These are phyloP conservation scores for Zymoseptoria ardabiliae DNA, from an alignment of 2,329 filamentous ascomycete species.

Conservation along the genomic window DNA sequence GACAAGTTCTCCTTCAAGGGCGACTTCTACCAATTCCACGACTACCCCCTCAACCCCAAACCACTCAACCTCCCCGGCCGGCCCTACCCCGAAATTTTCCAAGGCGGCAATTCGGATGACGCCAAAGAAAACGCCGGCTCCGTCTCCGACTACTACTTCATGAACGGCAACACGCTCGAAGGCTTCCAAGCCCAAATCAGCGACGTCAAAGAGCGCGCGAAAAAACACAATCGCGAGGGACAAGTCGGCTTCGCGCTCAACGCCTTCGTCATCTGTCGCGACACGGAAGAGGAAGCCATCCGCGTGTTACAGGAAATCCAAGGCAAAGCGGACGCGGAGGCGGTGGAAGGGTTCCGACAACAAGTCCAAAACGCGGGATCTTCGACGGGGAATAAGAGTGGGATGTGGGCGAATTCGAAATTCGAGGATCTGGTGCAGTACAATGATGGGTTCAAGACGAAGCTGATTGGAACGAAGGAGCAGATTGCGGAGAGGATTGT, in stretches of 20 bases:
- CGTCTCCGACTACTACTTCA: conserved; percentile 48
- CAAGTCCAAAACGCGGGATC: conserved; percentile 46
- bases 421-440: conserved; percentile 50
- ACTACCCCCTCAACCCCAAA: conserved; percentile 46
- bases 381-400: conserved; percentile 41
- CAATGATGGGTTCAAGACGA: conserved; percentile 51
- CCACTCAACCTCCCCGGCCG: conserved; percentile 39
- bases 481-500: conserved; percentile 46
- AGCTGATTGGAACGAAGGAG: conserved; percentile 46
- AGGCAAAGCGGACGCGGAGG: conserved; percentile 46
- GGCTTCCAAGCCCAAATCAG: conserved; percentile 45
- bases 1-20: conserved; percentile 44
- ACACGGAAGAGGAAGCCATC: conserved; percentile 46
- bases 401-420: conserved; percentile 48
- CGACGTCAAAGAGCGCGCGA: conserved; percentile 43
- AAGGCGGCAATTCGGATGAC: conserved; percentile 47
- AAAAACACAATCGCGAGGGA: conserved; percentile 37
- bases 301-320: conserved; percentile 46
- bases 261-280: conserved; percentile 44
- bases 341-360: conserved; percentile 44
- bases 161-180: conserved; percentile 51
- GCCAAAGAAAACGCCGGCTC: conserved; percentile 43
- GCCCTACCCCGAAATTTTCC: conserved; percentile 47
- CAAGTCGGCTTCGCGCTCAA: conserved; percentile 46
- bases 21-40: conserved; percentile 48